Evolutionary conservation across 2,329 filamentous ascomycete genomes (phyloP), one percentile per base, ranked within the genome.

Genomic region (Talaromyces sp.): DNA sequence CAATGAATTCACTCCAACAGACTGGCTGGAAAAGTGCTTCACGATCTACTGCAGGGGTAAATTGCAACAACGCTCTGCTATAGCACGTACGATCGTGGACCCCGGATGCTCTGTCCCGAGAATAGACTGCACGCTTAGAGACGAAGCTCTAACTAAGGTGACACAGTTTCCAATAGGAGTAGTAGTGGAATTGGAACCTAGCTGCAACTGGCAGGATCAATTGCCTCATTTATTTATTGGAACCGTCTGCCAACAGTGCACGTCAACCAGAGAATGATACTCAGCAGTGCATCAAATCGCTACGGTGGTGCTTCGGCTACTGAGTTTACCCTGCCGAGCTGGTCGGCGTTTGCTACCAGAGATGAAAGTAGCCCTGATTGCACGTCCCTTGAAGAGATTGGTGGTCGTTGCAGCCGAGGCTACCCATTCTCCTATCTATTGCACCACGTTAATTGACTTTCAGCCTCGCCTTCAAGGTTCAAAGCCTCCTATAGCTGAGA

Each of bases 31-130:
- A 25, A 15, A 8, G 11, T 9, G 11, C 45, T 25, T 49, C 22
- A 19, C 31, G 45, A 52, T n/a, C 61, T 62, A 22, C 49, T 62
- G 61, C 61, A 62, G 61, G 61, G 61, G 61, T 37, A 56, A 7
- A 27, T 2, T 57, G 61, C 50, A 62, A 62, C 61, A 37, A n/a
- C 47, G 13, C 31, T 19, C 37, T 45, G 45, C 45, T 11, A 22
- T 22, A 22, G 43, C 31, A 61, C 17, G 10, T 19, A 47, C 49
- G 22, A 25, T 33, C 27, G 3, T 27, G 27, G 27, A 27, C 27
- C 6, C 27, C 59, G 31, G 19, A 27, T 22, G 10, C 1, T n/a
- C 41, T 9, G 45, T 61, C 45, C 45, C 59, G 33, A 52, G 7
- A 52, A 50, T 39, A 5, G 25, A 22, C n/a, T 39, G 43, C 47